Base-by-base conservation (phyloP, 1,284 basidiomycete genomes). In the Earliella scabrosa region DNA sequence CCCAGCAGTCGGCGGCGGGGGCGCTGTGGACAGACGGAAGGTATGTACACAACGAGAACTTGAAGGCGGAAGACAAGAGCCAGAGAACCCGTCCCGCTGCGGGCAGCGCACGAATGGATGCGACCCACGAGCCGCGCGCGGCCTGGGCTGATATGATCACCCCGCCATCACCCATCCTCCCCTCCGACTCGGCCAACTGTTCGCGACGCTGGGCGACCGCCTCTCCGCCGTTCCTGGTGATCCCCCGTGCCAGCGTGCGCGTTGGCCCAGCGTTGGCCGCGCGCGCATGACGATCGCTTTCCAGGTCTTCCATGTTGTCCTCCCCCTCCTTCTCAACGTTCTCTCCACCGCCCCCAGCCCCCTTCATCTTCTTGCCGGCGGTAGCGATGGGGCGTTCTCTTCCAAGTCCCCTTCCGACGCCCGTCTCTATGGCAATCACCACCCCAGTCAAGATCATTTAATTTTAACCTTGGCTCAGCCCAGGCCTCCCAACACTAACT, bases 71-170 rank as follows among this genome's bases (percentile, higher is more conserved):
- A 18, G 49, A 31, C 29, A 31, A 31, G 29, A 13, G 29, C n/a
- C 27, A 38, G 13, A 51, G 32, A 20, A n/a, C 43, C 40, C 13
- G 20, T 14, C 16, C 7, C 43, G 54, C 45, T 40, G 38, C 39
- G 41, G 50, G 34, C 35, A 35, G 45, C 27, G 39, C 43, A 45
- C 31, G 43, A 21, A 43, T 13, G 56, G n/a, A n/a, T n/a, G 18
- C 39, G 18, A 13, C 29, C 16, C 18, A 47, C 41, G 43, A 52
- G 49, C 44, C 52, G 34, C 52, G 35, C 38, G 51, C 39, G 35
- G 50, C 47, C 39, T 45, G 52, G 51, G 27, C 41, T 58, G 56
- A 58, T 53, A 58, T 58, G 51, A 53, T 53, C n/a, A n/a, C n/a
- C n/a, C n/a, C n/a, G n/a, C n/a, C n/a, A n/a, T n/a, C n/a, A n/a